phyloP scores from a whole-genome alignment of 2,329 filamentous ascomycete genomes.

The Fusarium mundagurra region DNA sequence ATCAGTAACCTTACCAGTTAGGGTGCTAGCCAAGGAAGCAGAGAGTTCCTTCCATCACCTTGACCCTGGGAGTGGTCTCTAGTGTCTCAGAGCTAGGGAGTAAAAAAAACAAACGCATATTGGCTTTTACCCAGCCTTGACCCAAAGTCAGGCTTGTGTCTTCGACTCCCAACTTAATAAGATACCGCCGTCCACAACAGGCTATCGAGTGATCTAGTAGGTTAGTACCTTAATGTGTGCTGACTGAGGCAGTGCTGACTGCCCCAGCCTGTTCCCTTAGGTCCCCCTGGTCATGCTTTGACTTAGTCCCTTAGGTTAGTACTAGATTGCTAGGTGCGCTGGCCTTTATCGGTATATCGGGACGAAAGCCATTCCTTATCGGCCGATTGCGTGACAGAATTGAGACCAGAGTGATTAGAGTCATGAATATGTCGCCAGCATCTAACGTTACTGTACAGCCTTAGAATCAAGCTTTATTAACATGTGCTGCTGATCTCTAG shows the following conservation, averaged over 20 bases:
- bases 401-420: not conserved
- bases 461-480: not conserved
- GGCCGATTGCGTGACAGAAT: not conserved
- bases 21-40: not conserved
- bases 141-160: not conserved
- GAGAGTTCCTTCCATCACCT: not conserved
- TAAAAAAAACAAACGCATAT: not conserved
- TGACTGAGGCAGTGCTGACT: conserved; percentile 10
- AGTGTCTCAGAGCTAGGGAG: not conserved
- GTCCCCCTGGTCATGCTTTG: not conserved
- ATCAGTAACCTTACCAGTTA: not conserved
- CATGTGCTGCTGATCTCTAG: conserved; percentile 13
- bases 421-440: not conserved
- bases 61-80: not conserved
- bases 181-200: not conserved
- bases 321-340: not conserved
- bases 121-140: not conserved
- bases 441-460: not conserved
- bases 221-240: not conserved
- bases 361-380: conserved; percentile 9
- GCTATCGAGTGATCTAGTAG: not conserved
- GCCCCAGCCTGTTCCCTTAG: not conserved
- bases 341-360: conserved; percentile 7
- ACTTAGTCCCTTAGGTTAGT: not conserved
- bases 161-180: not conserved